Evolutionary conservation across 352 stramenopile genomes (phyloP).

Genomic region (Thraustochytrium striatum): DNA sequence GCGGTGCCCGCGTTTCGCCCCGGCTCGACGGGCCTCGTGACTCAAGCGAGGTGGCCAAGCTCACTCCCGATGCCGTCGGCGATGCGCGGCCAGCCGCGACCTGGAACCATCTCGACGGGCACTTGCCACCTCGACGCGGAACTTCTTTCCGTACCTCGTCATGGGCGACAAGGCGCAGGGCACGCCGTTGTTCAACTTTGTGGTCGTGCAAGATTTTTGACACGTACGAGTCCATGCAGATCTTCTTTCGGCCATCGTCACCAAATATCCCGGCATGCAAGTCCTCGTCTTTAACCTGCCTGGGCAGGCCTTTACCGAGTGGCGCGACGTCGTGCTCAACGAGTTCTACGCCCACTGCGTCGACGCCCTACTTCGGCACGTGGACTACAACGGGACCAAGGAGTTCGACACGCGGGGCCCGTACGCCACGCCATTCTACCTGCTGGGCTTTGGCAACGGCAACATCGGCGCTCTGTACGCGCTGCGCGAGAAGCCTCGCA

Average conservation of each 20-base stretch:
- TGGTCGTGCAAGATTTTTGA: constrained; percentile 92
- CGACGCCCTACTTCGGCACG: constrained; percentile 69
- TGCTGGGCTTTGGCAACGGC: constrained; percentile 85
- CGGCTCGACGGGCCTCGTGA: constrained; percentile 18
- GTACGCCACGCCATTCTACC: constrained; percentile 71
- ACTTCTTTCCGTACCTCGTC: constrained; percentile 84
- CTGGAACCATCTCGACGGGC: neutral
- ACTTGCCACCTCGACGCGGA: neutral
- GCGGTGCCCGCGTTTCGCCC: constrained; percentile 46
- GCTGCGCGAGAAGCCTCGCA: constrained; percentile 59
- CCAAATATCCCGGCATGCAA: constrained; percentile 76
- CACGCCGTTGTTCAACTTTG: constrained; percentile 83
- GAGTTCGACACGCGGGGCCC: constrained; percentile 62
- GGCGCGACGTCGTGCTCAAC: constrained; percentile 79
- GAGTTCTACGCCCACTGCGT: constrained; percentile 79
- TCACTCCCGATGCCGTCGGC: constrained; percentile 42
- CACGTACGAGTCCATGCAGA: constrained; percentile 86
- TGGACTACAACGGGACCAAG: constrained; percentile 55
- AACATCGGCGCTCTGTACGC: constrained; percentile 77
- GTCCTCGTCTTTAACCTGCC: constrained; percentile 93
- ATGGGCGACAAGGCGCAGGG: constrained; percentile 61
- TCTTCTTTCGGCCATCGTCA: constrained; percentile 80
- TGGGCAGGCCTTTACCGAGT: constrained; percentile 88
- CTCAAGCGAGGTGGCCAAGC: constrained; percentile 23
- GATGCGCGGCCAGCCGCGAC: too few relatives aligned